Conservation (phyloP, 805 yeast genomes). For the Lachancea cidri region DNA sequence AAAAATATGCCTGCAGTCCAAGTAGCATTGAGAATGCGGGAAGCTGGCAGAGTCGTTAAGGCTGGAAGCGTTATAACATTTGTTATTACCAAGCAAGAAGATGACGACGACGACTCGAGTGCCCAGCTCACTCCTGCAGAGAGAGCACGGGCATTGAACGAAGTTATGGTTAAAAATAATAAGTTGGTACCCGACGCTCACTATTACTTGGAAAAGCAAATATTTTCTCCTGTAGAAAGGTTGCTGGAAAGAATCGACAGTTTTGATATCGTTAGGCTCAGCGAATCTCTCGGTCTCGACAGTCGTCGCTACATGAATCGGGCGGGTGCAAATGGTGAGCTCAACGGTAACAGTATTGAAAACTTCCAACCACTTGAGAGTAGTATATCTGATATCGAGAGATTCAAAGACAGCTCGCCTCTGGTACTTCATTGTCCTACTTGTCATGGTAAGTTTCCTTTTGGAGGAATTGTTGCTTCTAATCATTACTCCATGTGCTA, state of each 20-base stretch:
- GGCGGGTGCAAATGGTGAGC: conserved; percentile 24
- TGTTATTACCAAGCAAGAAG: conserved; percentile 54
- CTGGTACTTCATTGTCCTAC: conserved; percentile 51
- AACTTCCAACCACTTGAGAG: conserved; percentile 73
- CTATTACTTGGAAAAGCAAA: conserved; percentile 82
- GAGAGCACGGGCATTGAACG: conserved; percentile 78
- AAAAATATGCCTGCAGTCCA: conserved; percentile 84
- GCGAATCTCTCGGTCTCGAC: conserved; percentile 74
- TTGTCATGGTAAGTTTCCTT: conserved; percentile 58
- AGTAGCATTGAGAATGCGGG: conserved; percentile 76
- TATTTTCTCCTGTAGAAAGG: conserved; percentile 87
- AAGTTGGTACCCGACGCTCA: conserved; percentile 63
- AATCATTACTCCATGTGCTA: conserved; percentile 54
- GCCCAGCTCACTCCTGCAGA: conserved; percentile 49
- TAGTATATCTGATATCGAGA: conserved; percentile 71
- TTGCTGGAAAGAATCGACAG: conserved; percentile 83
- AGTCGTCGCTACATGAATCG: conserved; percentile 51
- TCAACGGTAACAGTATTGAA: conserved; percentile 28
- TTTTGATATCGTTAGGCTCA: conserved; percentile 72
- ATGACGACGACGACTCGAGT: conserved; percentile 32
- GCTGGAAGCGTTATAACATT: conserved; percentile 89
- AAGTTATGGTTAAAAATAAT: conserved; percentile 50
- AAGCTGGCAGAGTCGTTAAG: conserved; percentile 78
- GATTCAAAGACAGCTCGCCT: conserved; percentile 62
- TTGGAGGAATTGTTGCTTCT: conserved; percentile 70